Conservation (phyloP, 2,329 filamentous ascomycete genomes). For the Phyllosticta capitalensis region DNA sequence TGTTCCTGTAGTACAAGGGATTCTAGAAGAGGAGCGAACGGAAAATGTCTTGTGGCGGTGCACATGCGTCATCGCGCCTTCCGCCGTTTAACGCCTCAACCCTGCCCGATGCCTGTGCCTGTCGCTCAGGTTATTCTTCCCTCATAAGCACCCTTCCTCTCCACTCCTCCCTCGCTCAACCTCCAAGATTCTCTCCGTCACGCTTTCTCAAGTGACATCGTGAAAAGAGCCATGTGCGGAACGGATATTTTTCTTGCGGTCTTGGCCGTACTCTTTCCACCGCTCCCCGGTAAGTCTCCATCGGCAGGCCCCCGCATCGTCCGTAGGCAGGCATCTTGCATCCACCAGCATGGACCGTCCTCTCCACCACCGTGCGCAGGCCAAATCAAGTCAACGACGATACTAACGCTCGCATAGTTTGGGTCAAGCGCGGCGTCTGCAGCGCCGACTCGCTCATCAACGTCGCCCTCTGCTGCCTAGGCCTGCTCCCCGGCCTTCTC, state of each 20-base stretch:
- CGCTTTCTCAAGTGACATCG: not conserved
- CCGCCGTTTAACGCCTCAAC: not conserved
- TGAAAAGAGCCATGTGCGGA: constrained; percentile 44
- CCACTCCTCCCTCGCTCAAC: not conserved
- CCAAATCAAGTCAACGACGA: not conserved
- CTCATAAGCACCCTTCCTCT: not conserved
- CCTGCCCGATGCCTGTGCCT: not conserved
- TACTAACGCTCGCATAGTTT: constrained; percentile 50
- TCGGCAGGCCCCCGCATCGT: constrained; percentile 16
- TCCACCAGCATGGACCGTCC: not conserved
- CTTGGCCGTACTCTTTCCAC: constrained; percentile 52
- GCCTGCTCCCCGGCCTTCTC: constrained; percentile 68
- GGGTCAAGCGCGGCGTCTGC: constrained; percentile 94
- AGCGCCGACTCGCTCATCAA: constrained; percentile 90
- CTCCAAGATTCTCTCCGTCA: not conserved
- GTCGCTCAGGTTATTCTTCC: not conserved
- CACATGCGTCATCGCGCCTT: constrained; percentile 6
- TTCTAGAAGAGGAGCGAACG: not conserved
- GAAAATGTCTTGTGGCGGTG: not conserved
- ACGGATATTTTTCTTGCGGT: constrained; percentile 52
- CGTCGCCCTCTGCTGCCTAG: constrained; percentile 64
- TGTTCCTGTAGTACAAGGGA: not conserved
- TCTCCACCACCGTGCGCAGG: constrained; percentile 2
- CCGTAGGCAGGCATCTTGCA: not conserved
- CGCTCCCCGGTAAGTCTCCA: constrained; percentile 41